Evolutionary conservation across 139 green algal genomes (phyloP).

Genomic region (Chlamydomonas sp.): DNA sequence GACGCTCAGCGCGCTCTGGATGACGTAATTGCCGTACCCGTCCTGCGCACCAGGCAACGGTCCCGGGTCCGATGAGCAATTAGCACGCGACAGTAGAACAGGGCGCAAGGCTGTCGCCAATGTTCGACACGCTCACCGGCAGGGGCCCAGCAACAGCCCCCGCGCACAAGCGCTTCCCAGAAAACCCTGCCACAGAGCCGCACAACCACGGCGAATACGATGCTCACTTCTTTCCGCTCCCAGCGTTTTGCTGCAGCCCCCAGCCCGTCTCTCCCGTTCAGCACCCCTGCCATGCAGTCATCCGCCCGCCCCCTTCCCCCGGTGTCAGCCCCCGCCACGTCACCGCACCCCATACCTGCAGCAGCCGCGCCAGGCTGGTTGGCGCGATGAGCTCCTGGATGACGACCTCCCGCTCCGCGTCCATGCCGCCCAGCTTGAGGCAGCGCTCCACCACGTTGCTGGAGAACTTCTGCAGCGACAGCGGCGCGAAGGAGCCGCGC

Average conservation of each 20-base stretch:
- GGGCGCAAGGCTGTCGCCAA: too few species aligned
- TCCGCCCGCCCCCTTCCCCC: background rate
- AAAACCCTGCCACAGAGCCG: too few species aligned
- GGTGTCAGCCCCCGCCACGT: background rate
- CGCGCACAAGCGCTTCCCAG: too few species aligned
- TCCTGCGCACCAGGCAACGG: conserved; percentile 71
- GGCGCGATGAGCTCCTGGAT: conserved; percentile 87
- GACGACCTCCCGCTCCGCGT: conserved; percentile 79
- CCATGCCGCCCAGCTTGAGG: conserved; percentile 91
- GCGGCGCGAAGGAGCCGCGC: conserved; percentile 82
- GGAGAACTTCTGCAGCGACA: conserved; percentile 97
- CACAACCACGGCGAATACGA: too few species aligned
- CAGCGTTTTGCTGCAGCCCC: too few species aligned
- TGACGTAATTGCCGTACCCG: conserved; percentile 95
- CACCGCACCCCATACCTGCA: conserved; percentile 58
- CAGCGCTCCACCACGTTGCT: conserved; percentile 99
- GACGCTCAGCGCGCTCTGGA: conserved; percentile 52
- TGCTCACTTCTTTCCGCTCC: too few species aligned
- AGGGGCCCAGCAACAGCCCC: too few species aligned
- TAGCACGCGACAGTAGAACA: too few species aligned
- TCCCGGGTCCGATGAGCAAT: too few species aligned
- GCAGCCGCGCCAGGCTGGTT: conserved; percentile 81
- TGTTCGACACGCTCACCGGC: too few species aligned
- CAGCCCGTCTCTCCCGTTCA: too few species aligned
- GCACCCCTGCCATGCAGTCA: background rate